phyloP scores from a whole-genome alignment of 2,329 filamentous ascomycete species.

The Cadophora luteo-olivacea region DNA sequence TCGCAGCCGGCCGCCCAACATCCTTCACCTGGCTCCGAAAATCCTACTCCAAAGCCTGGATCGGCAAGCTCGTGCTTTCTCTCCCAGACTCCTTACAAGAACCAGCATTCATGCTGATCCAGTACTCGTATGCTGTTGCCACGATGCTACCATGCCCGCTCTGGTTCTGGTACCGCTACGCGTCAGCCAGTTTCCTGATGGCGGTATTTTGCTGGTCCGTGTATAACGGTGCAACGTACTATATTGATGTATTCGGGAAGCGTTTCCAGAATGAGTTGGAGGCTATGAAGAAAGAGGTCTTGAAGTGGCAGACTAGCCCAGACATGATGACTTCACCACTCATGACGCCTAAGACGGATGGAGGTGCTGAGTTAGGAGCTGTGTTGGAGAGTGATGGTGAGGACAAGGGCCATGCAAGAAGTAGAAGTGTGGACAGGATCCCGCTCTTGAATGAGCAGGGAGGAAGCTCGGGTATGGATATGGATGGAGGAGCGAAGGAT shows the following conservation, averaged over 20 bases:
- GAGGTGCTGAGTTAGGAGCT: slow-evolving; percentile 31
- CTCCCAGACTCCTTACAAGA: slow-evolving; percentile 82
- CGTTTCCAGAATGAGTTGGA: slow-evolving; percentile 97
- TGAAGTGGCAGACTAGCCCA: slow-evolving; percentile 78
- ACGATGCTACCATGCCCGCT: slow-evolving; percentile 95
- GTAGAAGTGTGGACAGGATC: slow-evolving; percentile 57
- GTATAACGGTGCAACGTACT: slow-evolving; percentile 96
- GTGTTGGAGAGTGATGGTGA: slow-evolving; percentile 27
- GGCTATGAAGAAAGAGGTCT: slow-evolving; percentile 84
- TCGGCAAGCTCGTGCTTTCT: slow-evolving; percentile 83
- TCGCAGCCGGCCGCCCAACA: slow-evolving; percentile 91
- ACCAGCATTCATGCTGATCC: slow-evolving; percentile 92
- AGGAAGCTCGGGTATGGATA: slow-evolving; percentile 47
- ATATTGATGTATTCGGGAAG: slow-evolving; percentile 97
- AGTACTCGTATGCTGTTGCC: slow-evolving; percentile 86
- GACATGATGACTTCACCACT: slow-evolving; percentile 52
- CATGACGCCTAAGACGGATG: slow-evolving; percentile 47
- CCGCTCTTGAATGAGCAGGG: slow-evolving; percentile 60
- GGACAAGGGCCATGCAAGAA: slow-evolving; percentile 27
- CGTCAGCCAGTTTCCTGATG: slow-evolving; percentile 77
- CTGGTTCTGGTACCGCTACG: slow-evolving; percentile 91
- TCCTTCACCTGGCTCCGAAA: slow-evolving; percentile 96
- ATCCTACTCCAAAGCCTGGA: slow-evolving; percentile 88
- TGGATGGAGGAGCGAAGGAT: slow-evolving; percentile 54
- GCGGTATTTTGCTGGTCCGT: slow-evolving; percentile 92